Conservation (phyloP, 176 grass and related monocot species). For the Lolium perenne region DNA sequence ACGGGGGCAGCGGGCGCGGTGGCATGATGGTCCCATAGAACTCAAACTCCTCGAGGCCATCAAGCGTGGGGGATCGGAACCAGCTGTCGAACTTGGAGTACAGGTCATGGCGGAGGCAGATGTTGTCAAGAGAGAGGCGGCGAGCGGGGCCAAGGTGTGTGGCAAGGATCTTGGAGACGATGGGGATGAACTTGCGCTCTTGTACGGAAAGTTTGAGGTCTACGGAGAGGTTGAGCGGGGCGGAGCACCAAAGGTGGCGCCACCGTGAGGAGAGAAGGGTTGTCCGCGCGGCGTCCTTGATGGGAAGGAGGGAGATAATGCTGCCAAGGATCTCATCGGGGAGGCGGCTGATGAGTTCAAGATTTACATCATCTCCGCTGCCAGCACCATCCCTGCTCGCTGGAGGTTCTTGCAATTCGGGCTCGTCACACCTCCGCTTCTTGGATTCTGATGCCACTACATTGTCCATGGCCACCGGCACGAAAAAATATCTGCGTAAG, state of each 20-base stretch:
- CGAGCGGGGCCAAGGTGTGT: not conserved
- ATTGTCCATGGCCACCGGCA: not conserved
- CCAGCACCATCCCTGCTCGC: not conserved
- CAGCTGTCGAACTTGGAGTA: not conserved
- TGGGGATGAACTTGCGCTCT: not conserved
- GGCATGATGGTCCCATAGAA: not conserved
- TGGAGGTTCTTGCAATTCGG: no score
- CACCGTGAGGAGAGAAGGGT: not conserved
- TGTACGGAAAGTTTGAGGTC: not conserved
- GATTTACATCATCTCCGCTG: not conserved
- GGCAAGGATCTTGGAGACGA: not conserved
- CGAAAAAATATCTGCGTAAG: not conserved
- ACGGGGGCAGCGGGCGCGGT: not conserved
- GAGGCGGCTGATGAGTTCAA: constrained; percentile 20
- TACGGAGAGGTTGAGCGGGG: not conserved
- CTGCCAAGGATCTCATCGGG: not conserved
- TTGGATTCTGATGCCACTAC: not conserved
- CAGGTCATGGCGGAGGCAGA: not conserved
- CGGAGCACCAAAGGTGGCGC: not conserved
- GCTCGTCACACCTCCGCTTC: no score
- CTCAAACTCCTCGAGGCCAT: not conserved
- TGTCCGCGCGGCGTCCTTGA: not conserved
- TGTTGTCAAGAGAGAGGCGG: not conserved
- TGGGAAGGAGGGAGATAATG: not conserved
- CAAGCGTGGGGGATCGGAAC: not conserved